Evolutionary conservation across 192 early-diverging fungal genomes (phyloP).

Genomic region (Coemansia sp.): DNA sequence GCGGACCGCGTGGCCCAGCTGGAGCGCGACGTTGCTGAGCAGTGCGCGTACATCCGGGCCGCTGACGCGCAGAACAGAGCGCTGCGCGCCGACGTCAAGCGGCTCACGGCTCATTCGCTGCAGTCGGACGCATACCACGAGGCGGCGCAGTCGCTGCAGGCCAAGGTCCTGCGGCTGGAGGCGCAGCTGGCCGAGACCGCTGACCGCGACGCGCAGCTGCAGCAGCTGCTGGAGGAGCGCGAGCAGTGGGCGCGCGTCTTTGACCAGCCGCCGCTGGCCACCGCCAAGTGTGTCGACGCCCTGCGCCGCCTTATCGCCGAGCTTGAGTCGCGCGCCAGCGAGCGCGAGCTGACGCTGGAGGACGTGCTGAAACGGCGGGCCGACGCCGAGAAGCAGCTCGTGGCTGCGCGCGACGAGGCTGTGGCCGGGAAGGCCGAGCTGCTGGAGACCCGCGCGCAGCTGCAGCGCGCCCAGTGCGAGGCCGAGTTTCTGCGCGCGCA

Average conservation of each 20-base stretch:
- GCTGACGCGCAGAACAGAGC: conserved; percentile 61
- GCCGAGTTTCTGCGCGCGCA: conserved; percentile 68
- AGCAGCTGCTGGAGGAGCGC: conserved; percentile 49
- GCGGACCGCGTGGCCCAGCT: conserved; percentile 36
- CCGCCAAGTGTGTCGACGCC: conserved; percentile 26
- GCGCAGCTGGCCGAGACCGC: conserved; percentile 40
- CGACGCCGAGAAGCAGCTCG: neutral
- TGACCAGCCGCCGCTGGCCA: conserved; percentile 37
- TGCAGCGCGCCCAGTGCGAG: conserved; percentile 62
- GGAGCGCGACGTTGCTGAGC: conserved; percentile 58
- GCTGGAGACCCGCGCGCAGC: neutral
- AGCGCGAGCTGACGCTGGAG: conserved; percentile 20
- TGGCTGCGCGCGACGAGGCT: neutral
- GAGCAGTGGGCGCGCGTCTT: conserved; percentile 54
- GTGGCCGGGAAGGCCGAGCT: neutral
- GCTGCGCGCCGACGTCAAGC: conserved; percentile 55
- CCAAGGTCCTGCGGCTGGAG: conserved; percentile 61
- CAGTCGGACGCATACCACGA: conserved; percentile 60
- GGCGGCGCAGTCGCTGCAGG: conserved; percentile 47
- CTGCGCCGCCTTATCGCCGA: conserved; percentile 23
- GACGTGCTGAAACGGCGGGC: neutral
- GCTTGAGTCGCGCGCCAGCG: conserved; percentile 18
- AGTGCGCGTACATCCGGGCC: conserved; percentile 60
- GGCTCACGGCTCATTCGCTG: conserved; percentile 52
- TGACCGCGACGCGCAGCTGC: conserved; percentile 47